These are phyloP conservation scores for Sporothrix variecibatus DNA, from an alignment of 2,329 filamentous ascomycete species.

Conservation along the genomic window DNA sequence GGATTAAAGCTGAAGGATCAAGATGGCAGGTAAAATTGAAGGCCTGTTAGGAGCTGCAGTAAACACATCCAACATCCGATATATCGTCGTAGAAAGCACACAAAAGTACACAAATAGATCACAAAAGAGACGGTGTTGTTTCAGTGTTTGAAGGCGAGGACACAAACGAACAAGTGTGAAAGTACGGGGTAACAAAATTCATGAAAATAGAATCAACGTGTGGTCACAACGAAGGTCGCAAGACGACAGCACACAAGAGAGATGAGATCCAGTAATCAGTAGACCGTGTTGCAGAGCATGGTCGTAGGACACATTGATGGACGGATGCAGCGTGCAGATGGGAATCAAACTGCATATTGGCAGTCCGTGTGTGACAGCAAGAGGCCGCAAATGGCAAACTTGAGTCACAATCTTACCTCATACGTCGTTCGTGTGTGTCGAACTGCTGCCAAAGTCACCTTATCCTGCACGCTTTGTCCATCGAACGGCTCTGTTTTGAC, in stretches of 20 bases:
- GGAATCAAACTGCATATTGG: not conserved
- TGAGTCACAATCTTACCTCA: not conserved
- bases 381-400: not conserved
- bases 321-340: not conserved
- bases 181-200: not conserved
- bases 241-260: not conserved
- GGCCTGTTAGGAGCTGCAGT: not conserved
- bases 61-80: not conserved
- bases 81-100: not conserved
- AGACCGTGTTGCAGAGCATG: not conserved
- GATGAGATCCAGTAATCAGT: too few species aligned
- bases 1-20: not conserved
- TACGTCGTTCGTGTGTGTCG: not conserved
- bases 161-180: not conserved
- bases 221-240: not conserved
- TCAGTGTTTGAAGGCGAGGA: not conserved
- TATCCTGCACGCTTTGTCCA: conserved; percentile 10
- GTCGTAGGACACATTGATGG: conserved; percentile 1
- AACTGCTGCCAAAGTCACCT: not conserved
- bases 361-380: not conserved
- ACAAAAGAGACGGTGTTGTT: not conserved
- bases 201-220: not conserved
- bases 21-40: not conserved
- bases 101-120: not conserved
- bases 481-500: not conserved